Conservation (phyloP, 371 early-diverging fungal species). For the Mortierella sp. region DNA sequence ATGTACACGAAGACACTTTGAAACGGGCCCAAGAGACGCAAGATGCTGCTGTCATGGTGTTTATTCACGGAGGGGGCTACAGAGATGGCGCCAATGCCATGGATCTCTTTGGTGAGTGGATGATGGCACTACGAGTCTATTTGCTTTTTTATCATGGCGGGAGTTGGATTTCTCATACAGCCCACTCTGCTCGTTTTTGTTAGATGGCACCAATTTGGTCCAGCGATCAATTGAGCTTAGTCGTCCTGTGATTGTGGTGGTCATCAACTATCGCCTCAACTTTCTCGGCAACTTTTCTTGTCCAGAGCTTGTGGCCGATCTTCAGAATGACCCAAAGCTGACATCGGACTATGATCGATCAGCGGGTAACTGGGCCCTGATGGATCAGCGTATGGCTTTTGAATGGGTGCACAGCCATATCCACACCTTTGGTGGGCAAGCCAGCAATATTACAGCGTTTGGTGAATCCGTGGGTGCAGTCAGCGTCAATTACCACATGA, state of each 20-base stretch:
- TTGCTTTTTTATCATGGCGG: too few species aligned
- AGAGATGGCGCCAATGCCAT: slow-evolving; percentile 35
- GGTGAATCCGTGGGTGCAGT: slow-evolving; percentile 62
- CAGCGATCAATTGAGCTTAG: slow-evolving; percentile 9
- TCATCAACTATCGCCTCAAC: slow-evolving; percentile 47
- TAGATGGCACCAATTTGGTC: slow-evolving; percentile 34
- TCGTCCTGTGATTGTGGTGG: slow-evolving; percentile 49
- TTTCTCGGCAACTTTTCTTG: slow-evolving; percentile 42
- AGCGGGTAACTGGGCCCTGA: slow-evolving; percentile 56
- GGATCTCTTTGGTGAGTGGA: slow-evolving; percentile 27
- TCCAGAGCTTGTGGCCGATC: slow-evolving; percentile 39
- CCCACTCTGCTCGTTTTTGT: neutral
- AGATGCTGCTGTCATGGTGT: slow-evolving; percentile 31
- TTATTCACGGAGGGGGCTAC: slow-evolving; percentile 37
- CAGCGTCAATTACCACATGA: slow-evolving; percentile 48
- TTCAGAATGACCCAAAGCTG: slow-evolving; percentile 10
- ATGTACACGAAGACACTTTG: slow-evolving; percentile 31
- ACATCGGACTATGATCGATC: slow-evolving; percentile 17
- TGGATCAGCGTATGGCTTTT: slow-evolving; percentile 59
- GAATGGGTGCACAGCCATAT: slow-evolving; percentile 62
- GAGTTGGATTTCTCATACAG: neutral
- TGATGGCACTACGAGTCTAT: neutral
- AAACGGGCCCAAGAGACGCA: slow-evolving; percentile 1
- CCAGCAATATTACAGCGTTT: slow-evolving; percentile 54
- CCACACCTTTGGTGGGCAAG: slow-evolving; percentile 59